Base-by-base conservation (phyloP, 306 rosid species). In the Inga laurina region DNA sequence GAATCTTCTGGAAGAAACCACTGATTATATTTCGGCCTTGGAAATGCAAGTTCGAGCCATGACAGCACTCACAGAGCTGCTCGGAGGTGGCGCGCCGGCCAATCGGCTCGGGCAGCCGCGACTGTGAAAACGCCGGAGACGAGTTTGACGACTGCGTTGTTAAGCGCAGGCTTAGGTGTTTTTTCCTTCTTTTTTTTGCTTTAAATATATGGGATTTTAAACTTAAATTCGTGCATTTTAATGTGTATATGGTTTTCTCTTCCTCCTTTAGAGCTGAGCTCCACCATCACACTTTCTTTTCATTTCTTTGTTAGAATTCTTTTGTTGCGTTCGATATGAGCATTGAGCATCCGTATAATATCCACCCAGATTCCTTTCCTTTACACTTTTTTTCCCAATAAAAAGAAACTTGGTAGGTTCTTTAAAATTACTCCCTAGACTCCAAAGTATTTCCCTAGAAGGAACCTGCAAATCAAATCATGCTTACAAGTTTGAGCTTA, bases 21-120 rank as follows among this genome's bases (percentile, higher is more conserved):
- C 77, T 8, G 97, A 93, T 83, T 93, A 93, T 79, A 89, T 93
- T 18, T 84, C 94, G 22, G 97, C 97, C 43, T 57, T 93, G 82
- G 79, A 92, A 93, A 93, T 93, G 97, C 97, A 93, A 85, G 93
- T 93, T 6, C 88, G 93, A 68, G 88, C 93, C 81, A 93, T 93
- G 97, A 57, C 93, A 8, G 85, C 89, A 41, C 88, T 93, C 27
- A 72, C 97, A 66, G 87, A 88, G 80, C 77, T 92, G 10, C 91
- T 93, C 22, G 34, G 88, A 81, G 90, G 92, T 15, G 74, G 83
- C 2, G 46, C 80, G 24, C 80, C 86, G 70, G 76, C 67, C 16
- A 65, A 51, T 34, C 81, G 74, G 73, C 43, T 74, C 86, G 76
- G 69, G 18, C 57, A 75, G 46, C 57, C 68, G 77, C 80, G 15